These are phyloP conservation scores for Trichoderma sp. DNA, from an alignment of 2,329 filamentous ascomycete species.

Conservation along the genomic window DNA sequence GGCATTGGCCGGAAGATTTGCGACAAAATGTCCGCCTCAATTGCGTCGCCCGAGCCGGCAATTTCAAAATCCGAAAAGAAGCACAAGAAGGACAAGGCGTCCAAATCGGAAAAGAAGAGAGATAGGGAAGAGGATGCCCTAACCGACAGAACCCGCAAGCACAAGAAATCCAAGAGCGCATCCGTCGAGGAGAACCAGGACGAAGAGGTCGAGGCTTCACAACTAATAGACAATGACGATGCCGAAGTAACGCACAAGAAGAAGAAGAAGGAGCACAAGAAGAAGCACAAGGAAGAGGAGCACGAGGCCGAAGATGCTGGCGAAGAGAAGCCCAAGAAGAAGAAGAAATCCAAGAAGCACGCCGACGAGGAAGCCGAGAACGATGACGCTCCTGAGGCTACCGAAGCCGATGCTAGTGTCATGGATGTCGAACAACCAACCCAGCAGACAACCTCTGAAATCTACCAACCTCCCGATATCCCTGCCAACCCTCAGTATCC, in stretches of 20 bases:
- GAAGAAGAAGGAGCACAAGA: conserved; percentile 31
- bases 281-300: conserved; percentile 34
- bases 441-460: conserved; percentile 34
- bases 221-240: conserved; percentile 29
- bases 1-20: background rate
- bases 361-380: conserved; percentile 32
- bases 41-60: conserved; percentile 34
- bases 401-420: conserved; percentile 25
- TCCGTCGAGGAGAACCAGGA: conserved; percentile 34
- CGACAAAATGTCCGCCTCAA: conserved; percentile 27
- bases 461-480: conserved; percentile 42
- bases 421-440: conserved; percentile 43
- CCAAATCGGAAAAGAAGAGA: conserved; percentile 47
- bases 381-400: conserved; percentile 13
- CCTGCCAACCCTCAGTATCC: conserved; percentile 58
- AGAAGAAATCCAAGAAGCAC: conserved; percentile 36
- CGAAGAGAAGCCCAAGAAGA: conserved; percentile 36
- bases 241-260: conserved; percentile 40
- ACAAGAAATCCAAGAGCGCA: conserved; percentile 54
- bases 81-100: conserved; percentile 38
- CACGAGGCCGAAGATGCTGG: conserved; percentile 19
- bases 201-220: conserved; percentile 19
- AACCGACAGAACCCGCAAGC: conserved; percentile 46
- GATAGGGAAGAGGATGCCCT: conserved; percentile 45
- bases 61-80: conserved; percentile 42